phyloP scores from a whole-genome alignment of 345 rosid genomes.

The Carallia brachiata region DNA sequence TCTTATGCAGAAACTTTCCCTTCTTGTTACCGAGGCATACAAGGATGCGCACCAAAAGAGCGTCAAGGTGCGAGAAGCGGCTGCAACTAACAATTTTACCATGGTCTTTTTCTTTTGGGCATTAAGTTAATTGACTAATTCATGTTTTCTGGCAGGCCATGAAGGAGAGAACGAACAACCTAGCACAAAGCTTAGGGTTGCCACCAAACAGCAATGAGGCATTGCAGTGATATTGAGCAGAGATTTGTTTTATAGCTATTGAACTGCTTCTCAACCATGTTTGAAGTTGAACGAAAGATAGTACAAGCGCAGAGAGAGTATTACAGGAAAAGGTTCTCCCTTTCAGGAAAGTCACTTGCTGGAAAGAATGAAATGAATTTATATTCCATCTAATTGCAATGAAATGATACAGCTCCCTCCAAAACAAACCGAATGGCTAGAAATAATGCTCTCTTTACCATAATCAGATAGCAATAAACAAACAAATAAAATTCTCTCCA shows the following conservation, averaged over 20 bases:
- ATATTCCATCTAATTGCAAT: not conserved
- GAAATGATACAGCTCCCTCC: not conserved
- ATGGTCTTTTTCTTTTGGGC: no score
- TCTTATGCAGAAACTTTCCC: conserved; percentile 16
- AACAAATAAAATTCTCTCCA: not conserved
- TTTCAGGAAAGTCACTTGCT: not conserved
- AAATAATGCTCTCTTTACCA: not conserved
- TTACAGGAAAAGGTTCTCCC: not conserved
- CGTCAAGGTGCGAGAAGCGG: conserved; percentile 8
- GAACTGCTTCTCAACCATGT: no score
- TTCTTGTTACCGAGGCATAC: conserved; percentile 22
- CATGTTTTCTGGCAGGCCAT: not conserved
- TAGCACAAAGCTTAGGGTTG: conserved; percentile 26
- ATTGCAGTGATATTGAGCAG: not conserved
- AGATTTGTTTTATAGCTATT: no score
- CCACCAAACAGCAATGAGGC: conserved; percentile 24
- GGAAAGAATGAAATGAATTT: not conserved
- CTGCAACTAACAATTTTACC: no score
- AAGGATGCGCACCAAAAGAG: conserved; percentile 29
- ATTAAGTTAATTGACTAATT: not conserved
- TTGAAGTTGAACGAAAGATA: no score
- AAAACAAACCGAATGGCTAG: not conserved
- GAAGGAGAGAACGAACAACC: conserved; percentile 18
- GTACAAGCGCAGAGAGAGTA: not conserved
- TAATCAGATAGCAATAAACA: not conserved